Percentiles rank a stretch among this genome's conserved stretches.
These are phyloP conservation scores for Pichia gijzeniarum DNA, from an alignment of 805 yeast genomes.

Conservation along the genomic window DNA sequence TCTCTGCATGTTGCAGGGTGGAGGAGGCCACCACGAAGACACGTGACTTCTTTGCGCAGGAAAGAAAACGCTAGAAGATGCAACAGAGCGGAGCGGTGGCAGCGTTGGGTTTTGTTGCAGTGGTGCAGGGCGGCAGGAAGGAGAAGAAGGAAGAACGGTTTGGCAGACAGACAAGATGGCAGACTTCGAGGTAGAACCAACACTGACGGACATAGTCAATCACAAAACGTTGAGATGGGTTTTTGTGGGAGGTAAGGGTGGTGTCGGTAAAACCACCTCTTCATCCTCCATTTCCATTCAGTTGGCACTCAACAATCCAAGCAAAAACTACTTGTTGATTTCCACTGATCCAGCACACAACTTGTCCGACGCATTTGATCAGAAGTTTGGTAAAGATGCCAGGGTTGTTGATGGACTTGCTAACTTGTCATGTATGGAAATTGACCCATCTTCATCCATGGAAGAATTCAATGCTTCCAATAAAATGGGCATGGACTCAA, in stretches of 20 bases:
- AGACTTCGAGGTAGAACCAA: constrained; percentile 65
- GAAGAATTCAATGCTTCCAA: constrained; percentile 57
- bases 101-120: not conserved
- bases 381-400: constrained; percentile 96
- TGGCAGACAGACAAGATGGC: constrained; percentile 23
- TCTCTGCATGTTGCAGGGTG: constrained; percentile 8
- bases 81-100: not conserved
- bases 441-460: constrained; percentile 91
- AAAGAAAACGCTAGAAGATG: not conserved
- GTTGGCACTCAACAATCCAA: constrained; percentile 75
- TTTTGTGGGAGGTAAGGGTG: constrained; percentile 99
- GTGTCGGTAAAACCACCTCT: constrained; percentile 98
- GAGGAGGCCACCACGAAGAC: constrained; percentile 1
- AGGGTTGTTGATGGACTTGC: constrained; percentile 83
- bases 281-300: constrained; percentile 94
- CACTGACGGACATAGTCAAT: constrained; percentile 54
- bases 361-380: constrained; percentile 96
- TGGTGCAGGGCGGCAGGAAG: not conserved
- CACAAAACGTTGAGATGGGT: constrained; percentile 85
- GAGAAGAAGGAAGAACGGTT: no score
- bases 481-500: constrained; percentile 40
- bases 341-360: constrained; percentile 99
- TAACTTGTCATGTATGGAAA: constrained; percentile 95
- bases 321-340: constrained; percentile 76
- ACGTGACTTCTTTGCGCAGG: constrained; percentile 7